These are phyloP conservation scores for Cyberlindnera nakhonratchasimensis DNA, from an alignment of 805 yeast species.

Conservation along the genomic window DNA sequence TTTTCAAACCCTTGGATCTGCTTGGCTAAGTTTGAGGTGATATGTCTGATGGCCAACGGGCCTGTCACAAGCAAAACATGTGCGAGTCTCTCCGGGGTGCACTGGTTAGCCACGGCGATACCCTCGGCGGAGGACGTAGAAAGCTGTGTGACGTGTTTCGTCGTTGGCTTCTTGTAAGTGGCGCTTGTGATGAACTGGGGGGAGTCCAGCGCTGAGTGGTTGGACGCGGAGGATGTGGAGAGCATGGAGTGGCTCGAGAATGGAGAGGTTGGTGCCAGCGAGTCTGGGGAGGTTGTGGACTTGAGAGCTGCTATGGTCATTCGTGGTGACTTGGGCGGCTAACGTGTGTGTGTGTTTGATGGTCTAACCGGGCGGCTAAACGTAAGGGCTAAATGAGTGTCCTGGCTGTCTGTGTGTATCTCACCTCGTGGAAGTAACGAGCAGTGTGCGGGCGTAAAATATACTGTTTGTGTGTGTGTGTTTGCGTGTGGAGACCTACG, in stretches of 20 bases:
- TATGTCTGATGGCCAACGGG: conserved; percentile 86
- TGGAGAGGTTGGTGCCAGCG: conserved; percentile 28
- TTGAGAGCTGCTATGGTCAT: conserved; percentile 10
- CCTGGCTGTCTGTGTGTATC: too few relatives aligned
- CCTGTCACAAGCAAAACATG: conserved; percentile 67
- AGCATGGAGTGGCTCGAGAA: conserved; percentile 23
- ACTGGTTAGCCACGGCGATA: conserved; percentile 79
- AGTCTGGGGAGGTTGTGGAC: conserved; percentile 21
- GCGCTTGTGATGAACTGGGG: conserved; percentile 27
- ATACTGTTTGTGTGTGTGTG: not conserved
- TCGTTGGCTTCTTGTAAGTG: conserved; percentile 27
- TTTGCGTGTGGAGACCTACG: not conserved
- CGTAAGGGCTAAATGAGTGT: too few relatives aligned
- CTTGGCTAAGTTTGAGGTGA: conserved; percentile 70
- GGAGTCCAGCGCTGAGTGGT: conserved; percentile 16
- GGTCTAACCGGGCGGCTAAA: too few relatives aligned
- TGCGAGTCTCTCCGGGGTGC: conserved; percentile 77
- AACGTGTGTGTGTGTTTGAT: not conserved
- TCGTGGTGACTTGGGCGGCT: not conserved
- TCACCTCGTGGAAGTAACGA: too few relatives aligned
- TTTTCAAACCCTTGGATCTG: conserved; percentile 79
- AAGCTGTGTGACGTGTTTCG: conserved; percentile 34
- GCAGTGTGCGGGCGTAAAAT: too few relatives aligned
- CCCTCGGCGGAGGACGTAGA: conserved; percentile 87
- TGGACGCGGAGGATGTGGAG: conserved; percentile 18